Evolutionary conservation across 352 stramenopile species (phyloP).

Genomic region (Phytophthora tentaculata): DNA sequence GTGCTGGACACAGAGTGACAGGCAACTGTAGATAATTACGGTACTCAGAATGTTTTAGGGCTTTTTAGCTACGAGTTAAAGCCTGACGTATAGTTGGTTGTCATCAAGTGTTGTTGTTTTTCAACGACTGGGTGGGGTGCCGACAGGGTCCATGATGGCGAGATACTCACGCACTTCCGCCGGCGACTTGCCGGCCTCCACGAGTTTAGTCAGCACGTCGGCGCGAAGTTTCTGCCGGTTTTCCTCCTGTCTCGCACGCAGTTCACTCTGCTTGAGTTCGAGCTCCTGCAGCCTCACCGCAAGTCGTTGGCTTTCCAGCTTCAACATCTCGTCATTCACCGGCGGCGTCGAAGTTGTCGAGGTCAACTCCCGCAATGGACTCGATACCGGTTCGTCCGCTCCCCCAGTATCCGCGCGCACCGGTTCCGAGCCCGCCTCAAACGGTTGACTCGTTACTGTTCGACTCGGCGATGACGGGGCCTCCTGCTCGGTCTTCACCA

Average conservation of each 20-base stretch:
- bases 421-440: constrained; percentile 1
- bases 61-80: neutral
- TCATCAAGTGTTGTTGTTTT: neutral
- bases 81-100: constrained; percentile 8
- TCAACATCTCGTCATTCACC: constrained; percentile 21
- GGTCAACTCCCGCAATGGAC: constrained; percentile 15
- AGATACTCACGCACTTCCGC: constrained; percentile 42
- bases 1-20: constrained; percentile 7
- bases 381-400: constrained; percentile 11
- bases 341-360: neutral
- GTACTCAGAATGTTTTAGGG: neutral
- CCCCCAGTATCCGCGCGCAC: neutral
- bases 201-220: constrained; percentile 34
- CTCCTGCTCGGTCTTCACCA: constrained; percentile 3
- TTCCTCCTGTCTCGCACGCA: constrained; percentile 44
- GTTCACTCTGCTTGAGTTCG: constrained; percentile 46
- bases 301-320: constrained; percentile 50
- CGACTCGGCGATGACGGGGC: constrained; percentile 6
- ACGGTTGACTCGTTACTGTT: neutral
- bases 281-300: constrained; percentile 53
- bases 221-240: constrained; percentile 38
- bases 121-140: constrained; percentile 4
- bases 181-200: constrained; percentile 39
- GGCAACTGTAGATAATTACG: too few relatives aligned
- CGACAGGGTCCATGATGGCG: constrained; percentile 35